These are phyloP conservation scores for Hibiscus tridactylites DNA, from an alignment of 345 rosid species.

Conservation along the genomic window DNA sequence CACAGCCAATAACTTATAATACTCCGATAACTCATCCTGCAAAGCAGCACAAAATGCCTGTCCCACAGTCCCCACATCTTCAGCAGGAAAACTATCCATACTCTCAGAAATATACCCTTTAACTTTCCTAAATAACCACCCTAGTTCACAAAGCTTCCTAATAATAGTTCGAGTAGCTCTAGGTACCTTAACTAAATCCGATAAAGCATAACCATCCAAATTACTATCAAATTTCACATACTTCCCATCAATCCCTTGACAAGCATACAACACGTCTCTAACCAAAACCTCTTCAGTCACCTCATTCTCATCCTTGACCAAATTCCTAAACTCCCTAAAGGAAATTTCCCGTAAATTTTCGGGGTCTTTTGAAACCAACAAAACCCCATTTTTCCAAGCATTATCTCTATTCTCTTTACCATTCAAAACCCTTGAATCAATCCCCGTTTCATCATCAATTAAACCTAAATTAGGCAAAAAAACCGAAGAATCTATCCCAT, in stretches of 20 bases:
- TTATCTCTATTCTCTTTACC: conserved; percentile 27
- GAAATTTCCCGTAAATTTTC: conserved; percentile 74
- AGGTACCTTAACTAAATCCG: conserved; percentile 56
- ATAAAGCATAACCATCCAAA: conserved; percentile 63
- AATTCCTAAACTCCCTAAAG: conserved; percentile 56
- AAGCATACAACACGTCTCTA: conserved; percentile 84
- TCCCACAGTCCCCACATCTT: conserved; percentile 84
- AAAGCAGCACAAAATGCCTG: conserved; percentile 96
- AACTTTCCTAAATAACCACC: conserved; percentile 94
- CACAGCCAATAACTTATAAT: conserved; percentile 82
- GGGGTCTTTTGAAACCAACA: conserved; percentile 65
- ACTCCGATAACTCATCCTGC: conserved; percentile 82
- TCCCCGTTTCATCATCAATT: conserved; percentile 22
- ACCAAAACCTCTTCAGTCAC: conserved; percentile 83
- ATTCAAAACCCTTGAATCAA: conserved; percentile 23
- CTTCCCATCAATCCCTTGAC: conserved; percentile 94
- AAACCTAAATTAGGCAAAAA: conserved; percentile 45
- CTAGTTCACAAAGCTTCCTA: conserved; percentile 83
- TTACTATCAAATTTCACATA: conserved; percentile 53
- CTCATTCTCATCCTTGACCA: conserved; percentile 73
- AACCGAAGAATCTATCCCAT: conserved; percentile 32
- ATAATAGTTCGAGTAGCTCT: conserved; percentile 64
- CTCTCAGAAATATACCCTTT: conserved; percentile 60
- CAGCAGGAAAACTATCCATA: conserved; percentile 72
- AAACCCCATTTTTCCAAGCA: conserved; percentile 64